Conservation (phyloP, 495 filamentous ascomycete genomes). For the Astrothelium macrocarpum region DNA sequence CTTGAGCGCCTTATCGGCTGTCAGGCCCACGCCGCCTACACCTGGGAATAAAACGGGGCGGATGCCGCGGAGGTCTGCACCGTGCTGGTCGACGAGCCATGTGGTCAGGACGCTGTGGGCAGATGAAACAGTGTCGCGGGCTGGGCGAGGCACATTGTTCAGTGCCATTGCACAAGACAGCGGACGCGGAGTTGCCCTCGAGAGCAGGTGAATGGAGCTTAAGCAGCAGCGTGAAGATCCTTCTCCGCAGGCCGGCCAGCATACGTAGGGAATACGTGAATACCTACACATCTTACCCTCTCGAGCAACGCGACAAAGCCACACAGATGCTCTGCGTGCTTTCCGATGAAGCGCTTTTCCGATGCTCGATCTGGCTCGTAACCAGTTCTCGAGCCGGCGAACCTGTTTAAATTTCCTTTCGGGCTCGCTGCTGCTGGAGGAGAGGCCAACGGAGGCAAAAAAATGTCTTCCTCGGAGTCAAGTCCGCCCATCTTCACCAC, state of each 20-base stretch:
- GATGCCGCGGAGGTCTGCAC: slow-evolving; percentile 42
- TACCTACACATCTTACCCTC: too few species aligned
- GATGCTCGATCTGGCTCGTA: not conserved
- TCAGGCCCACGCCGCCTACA: slow-evolving; percentile 57
- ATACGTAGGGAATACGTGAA: not conserved
- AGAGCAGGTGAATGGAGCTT: not conserved
- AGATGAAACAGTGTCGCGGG: not conserved
- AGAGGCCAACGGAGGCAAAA: not conserved
- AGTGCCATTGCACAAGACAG: not conserved
- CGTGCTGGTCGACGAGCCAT: not conserved
- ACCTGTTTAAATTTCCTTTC: not conserved
- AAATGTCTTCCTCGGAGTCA: not conserved
- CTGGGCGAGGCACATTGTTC: slow-evolving; percentile 7
- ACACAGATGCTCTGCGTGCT: not conserved
- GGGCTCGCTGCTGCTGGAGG: not conserved
- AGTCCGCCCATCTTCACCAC: not conserved
- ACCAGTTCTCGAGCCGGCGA: not conserved
- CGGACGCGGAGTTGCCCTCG: not conserved
- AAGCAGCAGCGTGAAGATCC: too few species aligned
- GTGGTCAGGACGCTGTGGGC: not conserved
- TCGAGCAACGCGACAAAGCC: too few species aligned
- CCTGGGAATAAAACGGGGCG: slow-evolving; percentile 45
- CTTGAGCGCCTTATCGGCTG: slow-evolving; percentile 55
- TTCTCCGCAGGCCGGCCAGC: not conserved
- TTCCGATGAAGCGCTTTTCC: not conserved